Base-by-base conservation (phyloP, 305 asterid genomes). In the Fraxinus dipetala region DNA sequence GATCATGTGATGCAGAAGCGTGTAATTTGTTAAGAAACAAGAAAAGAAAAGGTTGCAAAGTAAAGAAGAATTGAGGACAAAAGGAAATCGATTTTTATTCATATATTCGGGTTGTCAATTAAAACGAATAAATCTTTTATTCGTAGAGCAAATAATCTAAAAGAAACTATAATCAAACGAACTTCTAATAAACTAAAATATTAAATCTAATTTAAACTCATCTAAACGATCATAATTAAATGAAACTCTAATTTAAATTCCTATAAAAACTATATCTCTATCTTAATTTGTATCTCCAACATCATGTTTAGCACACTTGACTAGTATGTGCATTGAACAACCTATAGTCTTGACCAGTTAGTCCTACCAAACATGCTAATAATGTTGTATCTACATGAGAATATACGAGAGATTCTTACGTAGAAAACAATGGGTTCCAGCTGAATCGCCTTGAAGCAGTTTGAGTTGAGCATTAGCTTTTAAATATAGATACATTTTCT, bases 401-500 rank as follows among this genome's bases (percentile, higher is more conserved):
- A 43, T 14, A 43, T 43, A 43, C 54, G 16, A 43, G 26, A 63
- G 72, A 63, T 63, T 63, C 84, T 83, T 83, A 91, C 93, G 36
- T 91, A 92, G 79, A 84, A 91, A 36, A 93, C 91, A 72, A 90
- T 79, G 34, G 0, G 91, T 91, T 85, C 94, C 97, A 77, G 93
- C 92, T 24, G 94, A 91, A 77, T 91, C 92, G 10, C 92, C 91
- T 20, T 79, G 75, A 69, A 91, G 87, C 40, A 92, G 82, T 82
- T 85, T 92, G 81, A 92, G 84, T 65, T 90, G 86, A 10, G 90
- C 91, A 59, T 87, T 84, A 76, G 83, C 85, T 85, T 90, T 89
- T 13, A 93, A 94, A 43, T 88, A 90, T 63, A 89, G 77, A 77
- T 90, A 92, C 26, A 85, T 90, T 90, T 84, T 85, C 90, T 86